Evolutionary conservation across 306 rosid genomes (phyloP), one percentile per base, ranked within the genome.

Genomic region (Lathyrus oleraceus): DNA sequence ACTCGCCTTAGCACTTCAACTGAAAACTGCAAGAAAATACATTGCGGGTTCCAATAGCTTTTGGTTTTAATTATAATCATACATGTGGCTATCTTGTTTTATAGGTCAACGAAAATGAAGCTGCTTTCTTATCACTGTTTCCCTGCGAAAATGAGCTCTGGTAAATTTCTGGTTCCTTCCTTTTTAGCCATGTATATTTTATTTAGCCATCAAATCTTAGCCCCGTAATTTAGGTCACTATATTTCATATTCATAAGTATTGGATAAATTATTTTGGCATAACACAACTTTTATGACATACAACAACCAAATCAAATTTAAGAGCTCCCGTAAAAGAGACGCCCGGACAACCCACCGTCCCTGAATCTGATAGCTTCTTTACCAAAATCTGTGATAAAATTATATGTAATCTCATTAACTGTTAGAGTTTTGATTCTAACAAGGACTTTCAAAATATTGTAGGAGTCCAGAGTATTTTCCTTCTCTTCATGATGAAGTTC

Each of bases 401-500:
- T 44, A 51, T 48, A 69, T 25, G 40, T 69, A 39, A 65, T 63
- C 54, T 49, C 14, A 12, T 25, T 57, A 54, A 23, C 67, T 9
- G 14, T 69, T 80, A 65, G 68, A 66, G 21, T 52, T n/a, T 19
- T 62, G 36, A 53, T 59, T 59, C 47, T 44, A 42, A 43, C 16
- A 14, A 32, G 28, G 59, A 49, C 57, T 10, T 75, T 17, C 36
- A 44, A 72, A 78, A 44, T 71, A 28, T 39, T 79, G 77, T 78
- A 92, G 98, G 89, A 81, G 69, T 83, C 83, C 84, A 3, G 96
- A 85, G 69, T 82, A 85, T 63, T 77, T 81, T 77, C 86, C 96
- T 67, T 75, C 86, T 74, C 98, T 90, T 62, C 84, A 92, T 47
- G 93, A 90, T 84, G 79, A 82, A 72, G 91, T 90, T 73, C 85